Conservation (phyloP, 1,284 basidiomycete species). For the Dichomitus squalens region DNA sequence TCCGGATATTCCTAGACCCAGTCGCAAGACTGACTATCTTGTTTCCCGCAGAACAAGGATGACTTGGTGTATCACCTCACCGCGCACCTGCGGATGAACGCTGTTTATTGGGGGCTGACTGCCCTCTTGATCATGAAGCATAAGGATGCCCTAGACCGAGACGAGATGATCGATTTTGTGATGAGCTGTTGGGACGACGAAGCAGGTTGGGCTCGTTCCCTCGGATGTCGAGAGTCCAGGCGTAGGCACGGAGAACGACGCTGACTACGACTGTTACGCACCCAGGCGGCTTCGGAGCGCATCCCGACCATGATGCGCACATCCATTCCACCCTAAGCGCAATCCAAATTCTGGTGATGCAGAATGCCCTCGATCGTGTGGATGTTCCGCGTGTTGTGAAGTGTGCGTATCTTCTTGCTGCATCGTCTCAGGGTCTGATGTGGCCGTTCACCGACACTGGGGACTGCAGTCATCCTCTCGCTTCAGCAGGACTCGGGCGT, state of each 20-base stretch:
- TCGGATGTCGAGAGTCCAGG: not conserved
- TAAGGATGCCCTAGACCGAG: constrained; percentile 75
- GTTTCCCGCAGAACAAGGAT: constrained; percentile 65
- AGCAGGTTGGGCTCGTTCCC: constrained; percentile 55
- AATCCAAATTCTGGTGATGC: constrained; percentile 89
- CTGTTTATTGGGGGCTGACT: constrained; percentile 95
- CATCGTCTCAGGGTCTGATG: not conserved
- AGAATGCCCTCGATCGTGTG: constrained; percentile 77
- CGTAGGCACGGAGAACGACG: not conserved
- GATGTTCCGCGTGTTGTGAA: constrained; percentile 71
- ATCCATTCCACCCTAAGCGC: constrained; percentile 87
- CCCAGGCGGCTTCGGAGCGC: constrained; percentile 89
- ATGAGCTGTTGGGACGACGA: constrained; percentile 93
- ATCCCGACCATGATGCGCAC: constrained; percentile 93
- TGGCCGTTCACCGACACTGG: not conserved
- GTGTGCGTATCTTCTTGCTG: constrained; percentile 54
- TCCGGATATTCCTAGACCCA: not conserved
- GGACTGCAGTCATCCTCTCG: constrained; percentile 70
- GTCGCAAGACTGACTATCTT: not conserved
- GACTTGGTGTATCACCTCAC: constrained; percentile 94
- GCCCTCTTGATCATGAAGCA: constrained; percentile 83
- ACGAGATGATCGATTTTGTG: constrained; percentile 89
- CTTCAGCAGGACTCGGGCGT: constrained; percentile 86
- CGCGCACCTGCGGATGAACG: constrained; percentile 93
- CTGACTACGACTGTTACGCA: not conserved